A percentile compares a stretch with the other conserved stretches of the same genome.
Conservation (phyloP, 345 rosid species). For the Pistacia atlantica region DNA sequence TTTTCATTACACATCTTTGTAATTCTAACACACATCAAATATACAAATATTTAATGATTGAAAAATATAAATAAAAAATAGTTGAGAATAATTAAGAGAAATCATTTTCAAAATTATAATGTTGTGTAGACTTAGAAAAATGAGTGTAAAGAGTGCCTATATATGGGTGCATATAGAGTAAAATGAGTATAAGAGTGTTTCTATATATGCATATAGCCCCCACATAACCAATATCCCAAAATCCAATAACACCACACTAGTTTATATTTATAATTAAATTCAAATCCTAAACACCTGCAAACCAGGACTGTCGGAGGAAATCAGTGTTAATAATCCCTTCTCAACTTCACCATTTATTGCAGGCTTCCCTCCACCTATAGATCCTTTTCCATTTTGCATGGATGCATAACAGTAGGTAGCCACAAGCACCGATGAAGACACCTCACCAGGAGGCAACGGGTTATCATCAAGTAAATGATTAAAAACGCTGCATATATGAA, state of each 20-base stretch:
- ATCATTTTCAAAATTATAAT: too few relatives aligned
- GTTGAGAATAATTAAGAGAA: too few relatives aligned
- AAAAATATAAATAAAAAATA: too few relatives aligned
- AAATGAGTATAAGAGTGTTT: too few relatives aligned
- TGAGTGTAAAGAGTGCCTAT: too few relatives aligned
- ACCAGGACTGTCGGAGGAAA: slow-evolving; percentile 81
- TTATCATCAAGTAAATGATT: slow-evolving; percentile 90
- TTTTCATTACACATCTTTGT: too few relatives aligned
- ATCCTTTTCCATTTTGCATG: slow-evolving; percentile 72
- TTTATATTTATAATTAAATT: slow-evolving; percentile 11
- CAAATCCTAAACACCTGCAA: slow-evolving; percentile 60
- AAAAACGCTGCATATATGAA: slow-evolving; percentile 68
- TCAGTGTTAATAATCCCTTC: slow-evolving; percentile 84
- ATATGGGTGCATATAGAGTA: too few relatives aligned
- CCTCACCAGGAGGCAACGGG: slow-evolving; percentile 86
- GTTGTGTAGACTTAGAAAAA: too few relatives aligned
- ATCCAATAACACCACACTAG: slow-evolving; percentile 18
- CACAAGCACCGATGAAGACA: slow-evolving; percentile 84
- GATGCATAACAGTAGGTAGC: slow-evolving; percentile 67
- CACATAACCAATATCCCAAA: neutral
- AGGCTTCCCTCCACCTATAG: slow-evolving; percentile 69
- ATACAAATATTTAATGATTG: neutral
- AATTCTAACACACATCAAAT: too few relatives aligned
- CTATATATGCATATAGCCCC: too few relatives aligned
- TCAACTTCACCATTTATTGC: slow-evolving; percentile 73